Evolutionary conservation across 75 land plant genomes (phyloP).

Genomic region (Cryptomeria japonica): DNA sequence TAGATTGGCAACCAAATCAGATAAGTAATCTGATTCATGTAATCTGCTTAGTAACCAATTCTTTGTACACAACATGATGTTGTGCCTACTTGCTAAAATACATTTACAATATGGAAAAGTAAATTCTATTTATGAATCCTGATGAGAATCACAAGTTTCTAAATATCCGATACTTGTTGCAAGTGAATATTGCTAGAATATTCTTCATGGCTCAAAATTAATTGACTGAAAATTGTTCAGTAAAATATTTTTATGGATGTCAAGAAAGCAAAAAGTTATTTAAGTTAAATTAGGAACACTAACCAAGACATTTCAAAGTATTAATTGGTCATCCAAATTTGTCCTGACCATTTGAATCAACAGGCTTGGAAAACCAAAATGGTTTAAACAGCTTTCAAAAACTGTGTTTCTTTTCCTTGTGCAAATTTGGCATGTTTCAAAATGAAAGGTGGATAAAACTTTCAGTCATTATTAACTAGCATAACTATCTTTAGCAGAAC

Average conservation of each 20-base stretch:
- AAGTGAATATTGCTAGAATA: background rate
- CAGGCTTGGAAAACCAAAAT: background rate
- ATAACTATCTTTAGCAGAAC: no score
- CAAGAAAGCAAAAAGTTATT: background rate
- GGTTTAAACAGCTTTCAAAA: background rate
- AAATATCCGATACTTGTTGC: background rate
- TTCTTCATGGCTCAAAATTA: background rate
- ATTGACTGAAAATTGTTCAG: background rate
- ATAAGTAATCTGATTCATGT: no score
- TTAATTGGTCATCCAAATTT: background rate
- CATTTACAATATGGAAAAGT: background rate
- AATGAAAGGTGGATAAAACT: background rate
- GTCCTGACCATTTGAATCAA: background rate
- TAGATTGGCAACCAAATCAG: no score
- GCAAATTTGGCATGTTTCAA: background rate
- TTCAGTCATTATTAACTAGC: background rate
- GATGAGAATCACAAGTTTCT: background rate
- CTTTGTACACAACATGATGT: background rate
- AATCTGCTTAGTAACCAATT: no score
- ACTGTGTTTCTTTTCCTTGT: background rate
- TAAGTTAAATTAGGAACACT: background rate
- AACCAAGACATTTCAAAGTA: background rate
- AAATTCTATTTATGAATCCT: background rate
- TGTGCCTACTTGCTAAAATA: background rate
- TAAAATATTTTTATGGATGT: background rate